Conservation (phyloP, 352 stramenopile genomes). For the Vaucheria bursata region DNA sequence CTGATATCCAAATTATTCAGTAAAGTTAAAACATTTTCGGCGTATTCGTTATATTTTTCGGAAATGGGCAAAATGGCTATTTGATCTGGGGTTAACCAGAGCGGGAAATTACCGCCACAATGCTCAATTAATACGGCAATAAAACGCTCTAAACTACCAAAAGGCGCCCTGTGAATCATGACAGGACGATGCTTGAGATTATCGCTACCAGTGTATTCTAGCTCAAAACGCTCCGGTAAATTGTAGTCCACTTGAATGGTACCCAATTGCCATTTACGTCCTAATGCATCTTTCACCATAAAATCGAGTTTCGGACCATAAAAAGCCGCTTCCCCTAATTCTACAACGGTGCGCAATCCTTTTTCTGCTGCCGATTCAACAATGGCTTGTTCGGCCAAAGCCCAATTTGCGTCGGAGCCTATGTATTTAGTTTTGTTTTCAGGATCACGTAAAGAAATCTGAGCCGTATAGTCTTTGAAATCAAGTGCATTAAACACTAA, state of each 20-base stretch:
- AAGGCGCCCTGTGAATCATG: background rate
- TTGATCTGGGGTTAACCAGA: background rate
- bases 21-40: background rate
- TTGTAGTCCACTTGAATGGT: constrained; percentile 4
- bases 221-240: background rate
- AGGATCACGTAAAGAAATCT: constrained; percentile 88
- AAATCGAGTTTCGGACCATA: constrained; percentile 10
- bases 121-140: background rate
- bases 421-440: constrained; percentile 92
- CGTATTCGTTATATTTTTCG: background rate
- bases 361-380: background rate
- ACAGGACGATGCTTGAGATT: background rate
- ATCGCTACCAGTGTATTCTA: constrained; percentile 2
- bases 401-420: constrained; percentile 80
- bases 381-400: constrained; percentile 60
- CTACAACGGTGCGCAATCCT: background rate
- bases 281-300: background rate
- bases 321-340: background rate
- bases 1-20: background rate
- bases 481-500: constrained; percentile 94
- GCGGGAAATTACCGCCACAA: background rate
- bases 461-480: constrained; percentile 85
- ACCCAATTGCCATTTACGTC: background rate
- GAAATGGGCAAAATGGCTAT: background rate
- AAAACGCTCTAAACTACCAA: background rate